Evolutionary conservation across 768 basidiomycete species (phyloP), one percentile per base, ranked within the genome.

Genomic region (Guyanaporus albipodus): DNA sequence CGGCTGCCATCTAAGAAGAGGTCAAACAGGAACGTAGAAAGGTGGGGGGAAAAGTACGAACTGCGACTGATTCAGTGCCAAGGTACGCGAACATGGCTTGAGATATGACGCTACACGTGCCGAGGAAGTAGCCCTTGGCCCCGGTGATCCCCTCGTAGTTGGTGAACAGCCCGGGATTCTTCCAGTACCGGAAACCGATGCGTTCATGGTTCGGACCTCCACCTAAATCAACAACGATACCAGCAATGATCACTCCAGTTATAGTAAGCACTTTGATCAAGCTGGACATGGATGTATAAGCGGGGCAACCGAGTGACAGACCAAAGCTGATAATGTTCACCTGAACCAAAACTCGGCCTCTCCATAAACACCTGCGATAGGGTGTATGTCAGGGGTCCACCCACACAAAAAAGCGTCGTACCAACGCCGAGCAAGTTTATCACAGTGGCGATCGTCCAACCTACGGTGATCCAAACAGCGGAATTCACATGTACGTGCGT

Each of bases 11-110:
- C 63, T 68, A 35, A 28, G 21, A 31, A 45, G 40, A 40, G 12
- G 14, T 19, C 15, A 9, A 23, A 32, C 28, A 14, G n/a, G n/a
- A n/a, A n/a, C n/a, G n/a, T n/a, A n/a, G n/a, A n/a, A n/a, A n/a
- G n/a, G n/a, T 41, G 10, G 29, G 26, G 32, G 46, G 17, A 33
- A 34, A 6, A 22, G 27, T 14, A 54, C 60, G 33, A 47, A 69
- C 66, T 33, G 70, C 70, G 29, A 71, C 68, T 17, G 67, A 58
- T 54, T 80, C 80, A 2, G 77, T 76, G 24, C 80, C 81, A 41
- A 75, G 72, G 59, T 72, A 79, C 12, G 76, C 73, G 64, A 80
- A 80, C 18, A 77, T 75, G 17, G 80, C 80, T 52, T 79, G 75
- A 23, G 70, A 70, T 52, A 78, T 69, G 32, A 77, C 78, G 10